These are phyloP conservation scores for Helianthus tuberosus DNA, from an alignment of 129 eudicot genomes.

Conservation along the genomic window DNA sequence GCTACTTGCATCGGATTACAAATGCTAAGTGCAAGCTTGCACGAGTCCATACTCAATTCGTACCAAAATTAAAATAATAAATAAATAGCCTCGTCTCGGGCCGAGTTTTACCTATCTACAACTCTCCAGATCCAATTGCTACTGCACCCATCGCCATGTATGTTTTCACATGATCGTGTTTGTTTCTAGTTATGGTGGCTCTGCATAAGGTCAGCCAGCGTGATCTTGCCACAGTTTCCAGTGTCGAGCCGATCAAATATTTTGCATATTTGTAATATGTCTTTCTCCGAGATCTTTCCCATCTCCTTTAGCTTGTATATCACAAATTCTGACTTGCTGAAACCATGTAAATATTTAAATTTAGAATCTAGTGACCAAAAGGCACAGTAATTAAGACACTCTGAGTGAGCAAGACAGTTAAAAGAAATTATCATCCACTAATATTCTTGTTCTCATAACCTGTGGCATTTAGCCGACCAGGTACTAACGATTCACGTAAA, in stretches of 20 bases:
- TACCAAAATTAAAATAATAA: background rate
- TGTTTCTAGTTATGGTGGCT: constrained; percentile 24
- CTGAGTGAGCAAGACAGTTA: background rate
- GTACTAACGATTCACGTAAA: too few relatives aligned
- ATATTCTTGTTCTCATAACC: background rate
- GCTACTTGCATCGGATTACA: constrained; percentile 1
- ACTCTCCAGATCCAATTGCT: constrained; percentile 1
- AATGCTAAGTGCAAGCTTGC: background rate
- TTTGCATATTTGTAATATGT: constrained; percentile 64
- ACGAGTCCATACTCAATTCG: background rate
- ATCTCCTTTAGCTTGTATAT: constrained; percentile 89
- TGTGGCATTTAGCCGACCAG: background rate
- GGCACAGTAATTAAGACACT: background rate
- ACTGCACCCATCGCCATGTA: background rate
- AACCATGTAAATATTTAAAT: background rate
- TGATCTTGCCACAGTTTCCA: constrained; percentile 78
- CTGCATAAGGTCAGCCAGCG: constrained; percentile 72
- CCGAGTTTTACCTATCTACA: constrained; percentile 5
- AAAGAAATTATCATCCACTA: background rate
- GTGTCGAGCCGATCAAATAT: constrained; percentile 72
- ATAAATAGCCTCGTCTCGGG: background rate
- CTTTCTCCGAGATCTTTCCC: constrained; percentile 83
- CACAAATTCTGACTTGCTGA: constrained; percentile 84
- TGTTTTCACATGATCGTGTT: constrained; percentile 1
- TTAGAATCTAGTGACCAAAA: constrained; percentile 7